Base-by-base conservation (phyloP, 371 early-diverging fungal species). In the Mucor sp. region DNA sequence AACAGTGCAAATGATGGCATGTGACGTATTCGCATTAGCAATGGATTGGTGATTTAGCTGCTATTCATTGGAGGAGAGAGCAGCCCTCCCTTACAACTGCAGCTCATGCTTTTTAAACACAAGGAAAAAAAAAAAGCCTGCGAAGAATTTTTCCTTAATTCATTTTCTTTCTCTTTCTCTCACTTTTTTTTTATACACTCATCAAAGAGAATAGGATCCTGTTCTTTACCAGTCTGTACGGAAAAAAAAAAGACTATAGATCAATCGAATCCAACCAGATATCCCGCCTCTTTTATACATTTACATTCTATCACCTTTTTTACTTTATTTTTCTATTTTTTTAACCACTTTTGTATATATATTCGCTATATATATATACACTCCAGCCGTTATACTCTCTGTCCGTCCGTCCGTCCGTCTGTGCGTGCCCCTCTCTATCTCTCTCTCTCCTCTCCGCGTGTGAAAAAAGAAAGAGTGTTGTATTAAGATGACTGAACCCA, bases 401-500 rank as follows among this genome's bases (percentile, higher is more conserved):
- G 53, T 53, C 23, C 9, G 12, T 53, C 53, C 41, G 17, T 41
- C 41, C 17, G 17, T 41, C 41, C 17, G 17, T 41, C 41, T 41
- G 41, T 41, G 41, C 17, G 15, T 41, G 41, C 17, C 17, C 14
- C 37, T 37, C 17, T 37, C 37, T 37, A 37, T 25, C 23, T 50
- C 8, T 53, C 25, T 27, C 23, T 27, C 27, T 53, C 53, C 25
- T 25, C 19, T 44, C 21, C 27, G 53, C 27, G 21, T 53, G 53
- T 53, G 27, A 19, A 21, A 53, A 27, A 53, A 27, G 14, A 27
- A 53, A 53, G 53, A 53, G 25, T 53, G 15, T 25, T 53, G 9
- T 47, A 47, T 47, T 53, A 53, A 37, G 37, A 60, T 66, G 66
- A 60, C 66, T 43, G 66, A 66, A 43, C 48, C 58, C 47, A 47